Evolutionary conservation across 352 stramenopile species (phyloP).

Genomic region (Poterioochromonas sp.): DNA sequence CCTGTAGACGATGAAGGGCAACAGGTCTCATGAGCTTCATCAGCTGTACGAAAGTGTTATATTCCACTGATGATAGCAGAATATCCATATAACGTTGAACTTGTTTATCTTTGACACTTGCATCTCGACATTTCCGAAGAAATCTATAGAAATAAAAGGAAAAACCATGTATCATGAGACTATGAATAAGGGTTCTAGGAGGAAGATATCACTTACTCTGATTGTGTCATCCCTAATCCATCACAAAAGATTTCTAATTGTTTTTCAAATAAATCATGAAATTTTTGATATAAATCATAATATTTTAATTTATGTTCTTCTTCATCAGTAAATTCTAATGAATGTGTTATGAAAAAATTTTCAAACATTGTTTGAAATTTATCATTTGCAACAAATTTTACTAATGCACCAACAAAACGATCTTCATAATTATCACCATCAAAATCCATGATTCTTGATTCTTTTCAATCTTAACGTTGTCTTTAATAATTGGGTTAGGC

Average conservation of each 20-base stretch:
- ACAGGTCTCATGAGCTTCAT: background rate
- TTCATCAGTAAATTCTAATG: background rate
- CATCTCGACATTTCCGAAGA: background rate
- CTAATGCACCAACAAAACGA: background rate
- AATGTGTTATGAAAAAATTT: background rate
- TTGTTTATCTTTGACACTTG: background rate
- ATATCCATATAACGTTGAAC: slow-evolving; percentile 15
- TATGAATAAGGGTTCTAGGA: too few species aligned
- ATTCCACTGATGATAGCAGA: background rate
- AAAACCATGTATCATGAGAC: too few species aligned
- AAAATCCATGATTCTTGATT: background rate
- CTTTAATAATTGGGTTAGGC: too few species aligned
- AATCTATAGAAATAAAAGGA: too few species aligned
- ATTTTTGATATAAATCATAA: slow-evolving; percentile 21
- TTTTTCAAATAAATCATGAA: slow-evolving; percentile 14
- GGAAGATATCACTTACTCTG: slow-evolving; percentile 9
- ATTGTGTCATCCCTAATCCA: background rate
- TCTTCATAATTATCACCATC: background rate
- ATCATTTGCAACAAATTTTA: background rate
- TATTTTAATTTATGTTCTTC: slow-evolving; percentile 22
- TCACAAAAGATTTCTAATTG: slow-evolving; percentile 7
- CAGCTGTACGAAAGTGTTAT: slow-evolving; percentile 8
- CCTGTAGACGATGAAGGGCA: background rate
- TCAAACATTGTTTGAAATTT: slow-evolving; percentile 24
- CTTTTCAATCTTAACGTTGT: background rate